phyloP scores from a whole-genome alignment of 75 land plant species.

The Ceratopteris richardii region DNA sequence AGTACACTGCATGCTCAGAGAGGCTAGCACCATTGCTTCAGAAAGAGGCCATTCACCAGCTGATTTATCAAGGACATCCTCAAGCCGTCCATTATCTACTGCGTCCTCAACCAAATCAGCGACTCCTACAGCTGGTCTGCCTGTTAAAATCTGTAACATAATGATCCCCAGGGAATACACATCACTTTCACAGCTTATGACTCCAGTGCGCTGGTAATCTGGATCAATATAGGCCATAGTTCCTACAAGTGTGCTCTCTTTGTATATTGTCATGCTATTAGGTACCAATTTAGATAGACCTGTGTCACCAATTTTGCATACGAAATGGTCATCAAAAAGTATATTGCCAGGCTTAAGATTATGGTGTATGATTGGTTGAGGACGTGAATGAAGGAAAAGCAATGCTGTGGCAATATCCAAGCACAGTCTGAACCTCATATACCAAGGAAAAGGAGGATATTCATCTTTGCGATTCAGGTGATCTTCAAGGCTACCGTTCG shows the following conservation, averaged over 20 bases:
- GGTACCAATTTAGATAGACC: conserved; percentile 15
- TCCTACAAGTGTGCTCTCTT: conserved; percentile 8
- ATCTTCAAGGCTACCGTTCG: conserved; percentile 29
- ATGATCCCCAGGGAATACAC: conserved; percentile 17
- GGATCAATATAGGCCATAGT: conserved; percentile 21
- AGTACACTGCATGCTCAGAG: neutral
- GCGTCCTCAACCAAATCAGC: conserved; percentile 1
- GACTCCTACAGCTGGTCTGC: conserved; percentile 2
- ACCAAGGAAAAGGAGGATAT: conserved; percentile 15
- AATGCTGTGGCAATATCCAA: conserved; percentile 9
- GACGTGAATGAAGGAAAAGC: conserved; percentile 10
- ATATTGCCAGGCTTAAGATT: conserved; percentile 25
- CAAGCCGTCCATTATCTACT: neutral
- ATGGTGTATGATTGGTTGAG: conserved; percentile 16
- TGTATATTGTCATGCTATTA: conserved; percentile 7
- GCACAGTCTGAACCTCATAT: conserved; percentile 3
- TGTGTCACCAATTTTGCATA: conserved; percentile 16
- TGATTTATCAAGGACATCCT: neutral
- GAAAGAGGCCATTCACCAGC: conserved; percentile 13
- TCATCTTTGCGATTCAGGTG: conserved; percentile 2
- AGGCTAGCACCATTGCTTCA: conserved; percentile 5
- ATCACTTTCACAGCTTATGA: conserved; percentile 10
- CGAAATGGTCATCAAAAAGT: conserved; percentile 19
- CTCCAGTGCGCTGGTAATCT: conserved; percentile 8
- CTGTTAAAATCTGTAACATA: conserved; percentile 9